A percentile compares a stretch with the other conserved stretches of the same genome.
Conservation (phyloP, 1,139 yeast species). For the Debaryomyces sp. region DNA sequence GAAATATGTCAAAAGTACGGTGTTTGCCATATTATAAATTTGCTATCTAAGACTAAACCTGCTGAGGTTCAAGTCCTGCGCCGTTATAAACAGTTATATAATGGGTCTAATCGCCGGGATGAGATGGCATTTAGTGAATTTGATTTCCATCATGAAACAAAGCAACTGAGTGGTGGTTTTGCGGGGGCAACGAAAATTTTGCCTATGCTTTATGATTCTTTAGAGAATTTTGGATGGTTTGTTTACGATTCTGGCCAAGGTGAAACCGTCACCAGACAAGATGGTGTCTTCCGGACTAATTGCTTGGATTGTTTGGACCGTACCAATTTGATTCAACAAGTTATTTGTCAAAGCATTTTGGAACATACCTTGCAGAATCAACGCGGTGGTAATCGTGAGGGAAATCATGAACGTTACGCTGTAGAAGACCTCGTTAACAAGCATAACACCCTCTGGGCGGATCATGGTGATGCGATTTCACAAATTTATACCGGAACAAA, state of each 20-base stretch:
- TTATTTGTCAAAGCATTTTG: conserved; percentile 61
- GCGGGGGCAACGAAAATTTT: conserved; percentile 77
- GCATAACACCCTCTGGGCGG: conserved; percentile 94
- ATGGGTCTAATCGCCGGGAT: conserved; percentile 41
- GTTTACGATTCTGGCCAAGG: conserved; percentile 56
- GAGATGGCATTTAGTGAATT: conserved; percentile 73
- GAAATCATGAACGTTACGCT: conserved; percentile 23
- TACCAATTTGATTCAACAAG: conserved; percentile 91
- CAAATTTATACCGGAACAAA: conserved; percentile 98
- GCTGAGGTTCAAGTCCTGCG: conserved; percentile 74
- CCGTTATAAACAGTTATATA: conserved; percentile 64
- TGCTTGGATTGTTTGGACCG: conserved; percentile 95
- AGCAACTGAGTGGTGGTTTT: conserved; percentile 73
- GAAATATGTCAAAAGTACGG: conserved; percentile 76
- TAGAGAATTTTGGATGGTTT: conserved; percentile 80
- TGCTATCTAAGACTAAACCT: conserved; percentile 72
- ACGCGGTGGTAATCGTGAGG: conserved; percentile 20
- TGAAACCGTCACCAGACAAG: conserved; percentile 68
- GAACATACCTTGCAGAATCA: conserved; percentile 65
- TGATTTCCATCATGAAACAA: conserved; percentile 92
- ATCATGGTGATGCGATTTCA: conserved; percentile 95
- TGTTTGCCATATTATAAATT: conserved; percentile 80
- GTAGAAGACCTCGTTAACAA: conserved; percentile 56
- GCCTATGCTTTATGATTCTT: conserved; percentile 62
- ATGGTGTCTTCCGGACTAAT: conserved; percentile 88